Percentiles rank a stretch among this genome's conserved stretches.
Conservation (phyloP, 495 filamentous ascomycete species). For the Tuber microsphaerosporum region DNA sequence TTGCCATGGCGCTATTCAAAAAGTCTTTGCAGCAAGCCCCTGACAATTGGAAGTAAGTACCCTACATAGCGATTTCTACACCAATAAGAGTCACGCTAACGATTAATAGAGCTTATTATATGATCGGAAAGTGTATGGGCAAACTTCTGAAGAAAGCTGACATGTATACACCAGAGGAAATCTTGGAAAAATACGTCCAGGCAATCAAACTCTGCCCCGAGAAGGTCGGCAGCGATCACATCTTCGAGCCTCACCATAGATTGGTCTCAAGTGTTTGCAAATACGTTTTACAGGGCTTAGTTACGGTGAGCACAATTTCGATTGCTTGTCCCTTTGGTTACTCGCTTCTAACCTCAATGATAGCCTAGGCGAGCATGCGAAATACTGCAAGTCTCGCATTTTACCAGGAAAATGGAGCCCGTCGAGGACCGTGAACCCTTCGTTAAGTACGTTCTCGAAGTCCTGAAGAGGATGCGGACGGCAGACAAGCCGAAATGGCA, state of each 20-base stretch:
- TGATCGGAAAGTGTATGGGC: constrained; percentile 89
- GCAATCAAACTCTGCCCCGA: constrained; percentile 75
- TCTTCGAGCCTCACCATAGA: constrained; percentile 95
- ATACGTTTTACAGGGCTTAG: constrained; percentile 12
- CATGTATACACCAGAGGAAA: constrained; percentile 48
- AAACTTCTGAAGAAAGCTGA: constrained; percentile 63
- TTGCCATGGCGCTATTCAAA: constrained; percentile 70
- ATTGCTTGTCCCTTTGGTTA: not conserved
- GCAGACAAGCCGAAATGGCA: constrained; percentile 97
- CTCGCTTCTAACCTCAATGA: not conserved
- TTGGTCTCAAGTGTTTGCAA: constrained; percentile 82
- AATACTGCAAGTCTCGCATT: constrained; percentile 46
- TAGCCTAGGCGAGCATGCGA: constrained; percentile 49
- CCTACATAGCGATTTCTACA: constrained; percentile 14
- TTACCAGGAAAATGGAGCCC: constrained; percentile 33
- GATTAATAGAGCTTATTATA: constrained; percentile 63
- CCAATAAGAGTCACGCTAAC: constrained; percentile 19
- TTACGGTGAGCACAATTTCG: constrained; percentile 4
- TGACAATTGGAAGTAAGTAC: constrained; percentile 73
- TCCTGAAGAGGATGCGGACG: constrained; percentile 64
- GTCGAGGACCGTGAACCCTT: constrained; percentile 58
- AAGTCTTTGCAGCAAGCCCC: constrained; percentile 64
- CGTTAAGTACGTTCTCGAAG: constrained; percentile 65
- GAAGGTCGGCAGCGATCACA: constrained; percentile 69
- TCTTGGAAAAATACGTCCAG: constrained; percentile 63